These are phyloP conservation scores for Xylariales sp. DNA, from an alignment of 2,329 filamentous ascomycete species.

Conservation along the genomic window DNA sequence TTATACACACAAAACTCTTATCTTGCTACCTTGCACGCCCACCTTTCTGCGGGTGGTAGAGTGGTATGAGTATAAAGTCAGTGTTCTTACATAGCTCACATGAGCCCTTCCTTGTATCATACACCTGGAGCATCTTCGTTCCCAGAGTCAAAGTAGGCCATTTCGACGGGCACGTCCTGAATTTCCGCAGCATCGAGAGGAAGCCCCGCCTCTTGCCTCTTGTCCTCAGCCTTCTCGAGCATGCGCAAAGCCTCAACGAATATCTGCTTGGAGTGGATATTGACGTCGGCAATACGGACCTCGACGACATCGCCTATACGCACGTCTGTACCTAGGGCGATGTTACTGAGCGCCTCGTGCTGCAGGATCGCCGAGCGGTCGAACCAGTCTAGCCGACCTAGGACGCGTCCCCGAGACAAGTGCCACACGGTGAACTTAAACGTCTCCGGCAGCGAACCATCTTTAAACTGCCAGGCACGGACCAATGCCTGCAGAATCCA, in stretches of 20 bases:
- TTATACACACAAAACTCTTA: constrained; percentile 12
- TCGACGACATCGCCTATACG: constrained; percentile 64
- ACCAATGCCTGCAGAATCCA: constrained; percentile 71
- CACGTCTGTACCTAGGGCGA: constrained; percentile 56
- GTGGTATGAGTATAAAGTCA: background rate
- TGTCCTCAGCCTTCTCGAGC: constrained; percentile 37
- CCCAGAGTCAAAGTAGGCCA: background rate
- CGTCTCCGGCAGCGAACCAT: constrained; percentile 59
- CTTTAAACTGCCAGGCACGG: constrained; percentile 68
- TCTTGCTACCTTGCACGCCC: background rate
- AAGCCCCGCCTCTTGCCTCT: background rate
- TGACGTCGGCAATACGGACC: constrained; percentile 66
- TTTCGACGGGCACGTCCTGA: background rate
- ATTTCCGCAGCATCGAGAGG: background rate
- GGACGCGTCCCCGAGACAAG: constrained; percentile 50
- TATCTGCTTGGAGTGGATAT: constrained; percentile 60
- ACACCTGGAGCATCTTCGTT: background rate
- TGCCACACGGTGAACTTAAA: constrained; percentile 62
- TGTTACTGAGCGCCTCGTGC: constrained; percentile 52
- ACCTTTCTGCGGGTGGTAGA: background rate
- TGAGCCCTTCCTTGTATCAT: constrained; percentile 2
- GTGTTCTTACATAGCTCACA: constrained; percentile 2
- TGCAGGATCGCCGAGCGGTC: constrained; percentile 58
- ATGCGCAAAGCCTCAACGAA: constrained; percentile 58
- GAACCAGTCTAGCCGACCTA: constrained; percentile 64